Evolutionary conservation across 371 early-diverging fungal species (phyloP).

Genomic region (Batkoa obscura): DNA sequence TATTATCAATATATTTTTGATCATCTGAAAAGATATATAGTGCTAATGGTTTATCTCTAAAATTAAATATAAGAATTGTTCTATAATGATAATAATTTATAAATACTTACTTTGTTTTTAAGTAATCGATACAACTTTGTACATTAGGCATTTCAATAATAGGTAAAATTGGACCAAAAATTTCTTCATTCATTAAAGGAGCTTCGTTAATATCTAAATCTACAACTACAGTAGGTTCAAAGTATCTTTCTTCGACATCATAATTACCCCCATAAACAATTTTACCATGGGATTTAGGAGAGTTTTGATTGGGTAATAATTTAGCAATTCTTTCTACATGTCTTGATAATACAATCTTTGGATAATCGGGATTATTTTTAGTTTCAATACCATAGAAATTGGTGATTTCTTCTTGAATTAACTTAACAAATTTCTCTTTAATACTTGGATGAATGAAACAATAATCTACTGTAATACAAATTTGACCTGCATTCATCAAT

Average conservation of each 20-base stretch:
- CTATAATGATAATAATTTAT: constrained; percentile 29
- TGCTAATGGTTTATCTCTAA: constrained; percentile 40
- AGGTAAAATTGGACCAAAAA: constrained; percentile 80
- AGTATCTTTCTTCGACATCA: constrained; percentile 30
- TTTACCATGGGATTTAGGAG: constrained; percentile 19
- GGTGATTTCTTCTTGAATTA: constrained; percentile 24
- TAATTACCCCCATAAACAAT: constrained; percentile 31
- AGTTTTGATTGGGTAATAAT: constrained; percentile 23
- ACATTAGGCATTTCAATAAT: constrained; percentile 42
- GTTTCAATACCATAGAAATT: constrained; percentile 32
- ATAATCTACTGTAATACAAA: constrained; percentile 79
- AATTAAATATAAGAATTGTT: constrained; percentile 6
- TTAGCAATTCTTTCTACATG: constrained; percentile 48
- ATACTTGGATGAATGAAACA: constrained; percentile 26
- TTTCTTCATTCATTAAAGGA: constrained; percentile 46
- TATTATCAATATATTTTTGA: constrained; percentile 2
- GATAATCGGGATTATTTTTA: constrained; percentile 25
- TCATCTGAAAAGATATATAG: constrained; percentile 34
- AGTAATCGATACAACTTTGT: constrained; percentile 48
- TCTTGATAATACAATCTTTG: constrained; percentile 45
- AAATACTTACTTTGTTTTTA: constrained; percentile 40
- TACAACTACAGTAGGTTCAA: constrained; percentile 42
- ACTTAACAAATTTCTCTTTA: constrained; percentile 19
- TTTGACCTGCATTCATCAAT: constrained; percentile 59
- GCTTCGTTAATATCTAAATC: constrained; percentile 25